A percentile compares a stretch with the other conserved stretches of the same genome.
These are phyloP conservation scores for Osmanthus fragrans DNA, from an alignment of 257 asterid species.

Conservation along the genomic window DNA sequence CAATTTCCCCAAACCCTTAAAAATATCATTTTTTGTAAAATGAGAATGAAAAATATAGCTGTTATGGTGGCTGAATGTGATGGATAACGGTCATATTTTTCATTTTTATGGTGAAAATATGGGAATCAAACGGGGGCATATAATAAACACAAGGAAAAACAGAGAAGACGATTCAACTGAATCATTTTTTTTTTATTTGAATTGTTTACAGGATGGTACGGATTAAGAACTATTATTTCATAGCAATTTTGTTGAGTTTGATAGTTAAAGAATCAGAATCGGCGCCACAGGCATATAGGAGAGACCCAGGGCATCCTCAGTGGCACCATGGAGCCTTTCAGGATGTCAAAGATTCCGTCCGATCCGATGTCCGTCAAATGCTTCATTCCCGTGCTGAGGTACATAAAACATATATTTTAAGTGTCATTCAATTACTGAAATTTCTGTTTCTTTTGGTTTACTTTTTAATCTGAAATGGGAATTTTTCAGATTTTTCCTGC, in stretches of 20 bases:
- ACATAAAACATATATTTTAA: not conserved
- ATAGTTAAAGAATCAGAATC: constrained; percentile 37
- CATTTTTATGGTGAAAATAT: no score
- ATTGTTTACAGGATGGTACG: constrained; percentile 36
- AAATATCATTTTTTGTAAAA: no score
- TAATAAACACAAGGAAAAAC: constrained; percentile 8
- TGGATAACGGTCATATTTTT: no score
- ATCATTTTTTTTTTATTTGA: not conserved
- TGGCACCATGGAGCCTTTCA: constrained; percentile 99
- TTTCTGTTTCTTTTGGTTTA: not conserved
- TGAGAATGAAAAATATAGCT: no score
- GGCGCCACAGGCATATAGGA: constrained; percentile 74
- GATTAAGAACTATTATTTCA: constrained; percentile 25
- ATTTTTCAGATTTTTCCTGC: not conserved
- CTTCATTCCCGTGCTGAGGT: constrained; percentile 98
- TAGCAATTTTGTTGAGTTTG: constrained; percentile 47
- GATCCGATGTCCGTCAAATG: constrained; percentile 92
- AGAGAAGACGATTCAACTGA: constrained; percentile 21
- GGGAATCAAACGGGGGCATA: no score
- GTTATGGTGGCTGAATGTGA: no score
- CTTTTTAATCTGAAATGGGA: not conserved
- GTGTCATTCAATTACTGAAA: not conserved
- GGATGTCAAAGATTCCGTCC: constrained; percentile 82
- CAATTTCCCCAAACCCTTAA: no score
- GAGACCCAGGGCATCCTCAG: constrained; percentile 95